Conservation (phyloP, 345 rosid species). For the Pugionium dolabratum region DNA sequence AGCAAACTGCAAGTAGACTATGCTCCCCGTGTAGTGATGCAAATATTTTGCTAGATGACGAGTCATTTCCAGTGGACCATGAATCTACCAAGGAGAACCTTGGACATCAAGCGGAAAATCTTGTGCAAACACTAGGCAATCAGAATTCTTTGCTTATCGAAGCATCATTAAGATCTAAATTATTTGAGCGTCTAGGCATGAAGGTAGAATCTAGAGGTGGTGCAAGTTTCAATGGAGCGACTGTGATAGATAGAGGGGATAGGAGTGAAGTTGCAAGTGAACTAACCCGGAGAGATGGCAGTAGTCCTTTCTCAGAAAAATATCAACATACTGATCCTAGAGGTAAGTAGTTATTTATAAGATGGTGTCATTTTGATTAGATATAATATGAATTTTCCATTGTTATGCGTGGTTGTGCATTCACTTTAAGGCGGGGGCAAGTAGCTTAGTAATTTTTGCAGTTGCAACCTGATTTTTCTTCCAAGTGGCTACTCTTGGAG, state of each 20-base stretch:
- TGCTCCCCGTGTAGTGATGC: slow-evolving; percentile 60
- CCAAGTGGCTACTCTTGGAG: slow-evolving; percentile 14
- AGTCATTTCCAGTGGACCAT: slow-evolving; percentile 54
- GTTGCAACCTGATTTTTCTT: slow-evolving; percentile 13
- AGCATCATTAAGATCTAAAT: slow-evolving; percentile 79
- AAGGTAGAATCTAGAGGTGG: slow-evolving; percentile 50
- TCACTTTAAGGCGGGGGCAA: background rate
- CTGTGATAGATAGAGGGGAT: slow-evolving; percentile 51
- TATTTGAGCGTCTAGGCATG: slow-evolving; percentile 64
- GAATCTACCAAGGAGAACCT: slow-evolving; percentile 45
- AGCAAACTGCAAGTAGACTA: slow-evolving; percentile 46
- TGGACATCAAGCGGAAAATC: slow-evolving; percentile 41
- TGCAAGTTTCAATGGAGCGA: slow-evolving; percentile 44
- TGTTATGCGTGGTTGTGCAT: slow-evolving; percentile 2
- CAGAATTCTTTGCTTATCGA: slow-evolving; percentile 69
- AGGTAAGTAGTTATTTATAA: slow-evolving; percentile 47
- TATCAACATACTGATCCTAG: slow-evolving; percentile 44
- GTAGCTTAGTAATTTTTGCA: slow-evolving; percentile 6
- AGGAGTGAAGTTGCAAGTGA: slow-evolving; percentile 65
- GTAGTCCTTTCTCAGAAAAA: slow-evolving; percentile 50
- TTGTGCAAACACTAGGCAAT: slow-evolving; percentile 41
- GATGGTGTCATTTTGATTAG: slow-evolving; percentile 17
- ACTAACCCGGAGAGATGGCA: slow-evolving; percentile 54
- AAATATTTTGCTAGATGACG: slow-evolving; percentile 58
- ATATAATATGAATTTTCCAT: background rate